Evolutionary conservation across 208 protist species (phyloP).

Genomic region (Acanthamoeba royreba): DNA sequence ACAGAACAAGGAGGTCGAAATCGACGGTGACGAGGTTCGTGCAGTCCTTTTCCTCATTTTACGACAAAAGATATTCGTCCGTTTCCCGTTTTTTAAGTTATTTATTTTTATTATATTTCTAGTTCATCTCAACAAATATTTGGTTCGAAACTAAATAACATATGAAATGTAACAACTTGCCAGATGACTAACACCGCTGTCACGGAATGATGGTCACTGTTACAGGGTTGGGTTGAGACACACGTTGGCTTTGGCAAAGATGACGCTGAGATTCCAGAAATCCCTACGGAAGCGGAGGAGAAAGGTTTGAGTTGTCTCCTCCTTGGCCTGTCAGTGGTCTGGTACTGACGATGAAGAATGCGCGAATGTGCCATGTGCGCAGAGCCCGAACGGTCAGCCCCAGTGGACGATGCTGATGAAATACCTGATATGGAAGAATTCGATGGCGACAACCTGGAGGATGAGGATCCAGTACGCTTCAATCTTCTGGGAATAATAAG

Average conservation of each 20-base stretch:
- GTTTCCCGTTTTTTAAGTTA: no score
- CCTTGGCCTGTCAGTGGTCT: no score
- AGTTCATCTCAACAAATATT: no score
- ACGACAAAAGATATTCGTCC: no score
- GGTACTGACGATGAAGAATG: no score
- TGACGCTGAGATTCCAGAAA: neutral
- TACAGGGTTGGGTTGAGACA: neutral
- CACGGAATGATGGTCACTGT: neutral
- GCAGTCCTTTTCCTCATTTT: neutral
- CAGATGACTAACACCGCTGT: no score
- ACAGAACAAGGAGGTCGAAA: neutral
- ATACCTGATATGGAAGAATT: slow-evolving; percentile 79
- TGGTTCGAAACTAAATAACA: no score
- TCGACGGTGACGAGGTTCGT: neutral
- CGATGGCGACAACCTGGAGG: slow-evolving; percentile 61
- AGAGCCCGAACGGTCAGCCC: neutral
- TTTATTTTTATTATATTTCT: no score
- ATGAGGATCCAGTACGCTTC: slow-evolving; percentile 69
- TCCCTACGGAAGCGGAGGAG: slow-evolving; percentile 4
- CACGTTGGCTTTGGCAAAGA: neutral
- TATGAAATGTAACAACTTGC: no score
- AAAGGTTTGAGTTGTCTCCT: neutral
- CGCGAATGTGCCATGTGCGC: no score
- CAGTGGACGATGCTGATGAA: slow-evolving; percentile 64
- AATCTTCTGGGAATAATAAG: no score